These are phyloP conservation scores for Climacium dendroides DNA, from an alignment of 225 moss, liverwort and hornwort genomes.

Conservation along the genomic window DNA sequence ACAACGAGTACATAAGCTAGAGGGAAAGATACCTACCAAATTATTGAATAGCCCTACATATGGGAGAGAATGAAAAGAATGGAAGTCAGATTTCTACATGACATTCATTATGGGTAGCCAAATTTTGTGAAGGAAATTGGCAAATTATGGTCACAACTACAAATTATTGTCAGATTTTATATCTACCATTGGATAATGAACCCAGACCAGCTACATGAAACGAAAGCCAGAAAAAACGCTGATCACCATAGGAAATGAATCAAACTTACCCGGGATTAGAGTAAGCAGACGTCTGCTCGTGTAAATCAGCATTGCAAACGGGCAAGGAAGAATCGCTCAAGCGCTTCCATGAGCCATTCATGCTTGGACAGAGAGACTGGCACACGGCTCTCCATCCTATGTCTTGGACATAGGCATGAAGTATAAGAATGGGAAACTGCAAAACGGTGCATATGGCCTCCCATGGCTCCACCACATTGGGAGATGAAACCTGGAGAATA, in stretches of 20 bases:
- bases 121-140: background rate
- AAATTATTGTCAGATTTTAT: background rate
- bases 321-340: conserved; percentile 10
- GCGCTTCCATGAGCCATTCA: conserved; percentile 14
- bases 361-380: background rate
- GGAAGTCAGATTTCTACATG: background rate
- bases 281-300: background rate
- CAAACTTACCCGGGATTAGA: conserved; percentile 8
- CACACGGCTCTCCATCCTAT: conserved; percentile 27
- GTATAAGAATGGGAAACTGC: conserved; percentile 71
- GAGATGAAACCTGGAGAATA: conserved; percentile 66
- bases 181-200: background rate
- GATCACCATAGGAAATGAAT: background rate
- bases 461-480: conserved; percentile 52
- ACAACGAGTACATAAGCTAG: background rate
- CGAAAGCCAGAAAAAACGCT: background rate
- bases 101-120: background rate
- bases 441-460: conserved; percentile 68
- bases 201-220: background rate
- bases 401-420: conserved; percentile 80
- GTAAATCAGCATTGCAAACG: background rate
- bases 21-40: background rate
- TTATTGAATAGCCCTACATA: background rate
- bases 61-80: background rate
- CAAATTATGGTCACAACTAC: background rate